Evolutionary conservation across 2,329 filamentous ascomycete species (phyloP), one percentile per base, ranked within the genome.

Genomic region (Emmonsiellopsis sp.): DNA sequence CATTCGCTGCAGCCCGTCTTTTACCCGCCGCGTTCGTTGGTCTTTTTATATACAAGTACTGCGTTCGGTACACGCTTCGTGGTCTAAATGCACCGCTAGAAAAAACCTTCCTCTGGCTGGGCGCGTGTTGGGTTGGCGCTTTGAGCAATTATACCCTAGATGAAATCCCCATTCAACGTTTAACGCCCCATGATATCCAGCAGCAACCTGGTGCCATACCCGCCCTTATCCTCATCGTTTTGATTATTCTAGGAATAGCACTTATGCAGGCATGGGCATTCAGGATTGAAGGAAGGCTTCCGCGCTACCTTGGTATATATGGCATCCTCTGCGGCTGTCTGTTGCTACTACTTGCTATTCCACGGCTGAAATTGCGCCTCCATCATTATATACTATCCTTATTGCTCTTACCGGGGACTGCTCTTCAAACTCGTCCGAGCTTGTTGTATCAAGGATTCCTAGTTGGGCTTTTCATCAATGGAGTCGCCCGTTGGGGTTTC

Each of bases 101-200:
- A 58, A 83, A 82, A 64, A 82, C 79, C 0, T 60, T 83, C 20
- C 71, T 84, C 20, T 84, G 80, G 80, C 71, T 84, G 0, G 80
- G 80, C 0, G 73, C 76, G 9, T 79, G 77, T 57, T 84, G 81
- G 80, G 72, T 83, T 3, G 81, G 79, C 13, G 79, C 79, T 20
- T 61, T 84, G 51, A 82, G 82, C 67, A 83, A 80, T 59, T 80
- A 83, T 64, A 84, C 81, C 0, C 83, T 84, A 61, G 81, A 83
- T 66, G 76, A 76, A 48, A 80, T 84, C 49, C 81, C 81, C 0
- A 80, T 84, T 42, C 78, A 81, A 53, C 80, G 81, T 15, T 71
- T 84, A 20, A 84, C 81, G 0, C 79, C 79, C 0, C 79, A 82
- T 61, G 81, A 84, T 59, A 73, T 84, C 60, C 65, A 79, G 59